Conservation (phyloP, 2,329 filamentous ascomycete genomes). For the Botrytis deweyae region DNA sequence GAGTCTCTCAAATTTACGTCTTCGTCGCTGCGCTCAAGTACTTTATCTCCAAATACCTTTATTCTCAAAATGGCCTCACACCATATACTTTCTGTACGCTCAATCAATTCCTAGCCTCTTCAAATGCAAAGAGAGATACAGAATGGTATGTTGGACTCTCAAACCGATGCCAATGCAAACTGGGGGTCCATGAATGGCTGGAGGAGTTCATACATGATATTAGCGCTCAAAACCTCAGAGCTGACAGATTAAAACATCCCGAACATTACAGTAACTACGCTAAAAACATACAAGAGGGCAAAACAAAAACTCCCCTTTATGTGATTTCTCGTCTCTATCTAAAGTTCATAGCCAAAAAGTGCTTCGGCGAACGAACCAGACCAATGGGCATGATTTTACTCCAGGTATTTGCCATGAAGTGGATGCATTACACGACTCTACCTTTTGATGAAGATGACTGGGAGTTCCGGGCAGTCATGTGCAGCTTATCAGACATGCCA, state of each 20-base stretch:
- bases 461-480: neutral
- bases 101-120: neutral
- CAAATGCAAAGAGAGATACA: neutral
- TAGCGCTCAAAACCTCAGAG: neutral
- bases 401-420: neutral
- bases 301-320: neutral
- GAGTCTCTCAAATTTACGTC: neutral
- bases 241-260: neutral
- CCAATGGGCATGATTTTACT: neutral
- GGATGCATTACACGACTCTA: neutral
- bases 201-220: neutral
- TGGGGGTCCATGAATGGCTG: neutral
- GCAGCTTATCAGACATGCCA: neutral
- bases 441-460: constrained; percentile 5
- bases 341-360: neutral
- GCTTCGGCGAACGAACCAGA: neutral
- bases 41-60: neutral
- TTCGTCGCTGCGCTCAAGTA: neutral
- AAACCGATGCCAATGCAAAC: neutral
- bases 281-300: neutral
- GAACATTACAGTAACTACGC: neutral
- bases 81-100: neutral
- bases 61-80: neutral
- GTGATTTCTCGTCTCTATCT: neutral
- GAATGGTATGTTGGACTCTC: neutral